Evolutionary conservation across 2,329 filamentous ascomycete genomes (phyloP).

Genomic region (Pseudocercospora pini-densiflorae): DNA sequence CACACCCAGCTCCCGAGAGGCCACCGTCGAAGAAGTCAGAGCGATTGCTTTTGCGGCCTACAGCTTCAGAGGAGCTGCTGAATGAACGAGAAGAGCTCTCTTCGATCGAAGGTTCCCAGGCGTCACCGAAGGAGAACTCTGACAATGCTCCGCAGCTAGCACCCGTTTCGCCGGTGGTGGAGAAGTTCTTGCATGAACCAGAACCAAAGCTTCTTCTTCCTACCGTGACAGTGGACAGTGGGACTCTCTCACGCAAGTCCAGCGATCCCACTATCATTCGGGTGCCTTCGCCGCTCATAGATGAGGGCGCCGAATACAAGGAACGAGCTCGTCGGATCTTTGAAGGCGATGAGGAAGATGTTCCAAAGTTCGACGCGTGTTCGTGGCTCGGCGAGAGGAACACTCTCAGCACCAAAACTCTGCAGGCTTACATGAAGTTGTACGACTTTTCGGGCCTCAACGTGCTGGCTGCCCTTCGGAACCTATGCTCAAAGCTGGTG

Average conservation of each 20-base stretch:
- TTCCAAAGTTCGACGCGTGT: conserved; percentile 78
- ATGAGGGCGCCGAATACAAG: conserved; percentile 64
- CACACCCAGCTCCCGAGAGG: conserved; percentile 23
- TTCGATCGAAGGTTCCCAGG: conserved; percentile 19
- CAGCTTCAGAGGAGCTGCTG: conserved; percentile 37
- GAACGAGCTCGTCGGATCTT: conserved; percentile 82
- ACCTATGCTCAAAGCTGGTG: conserved; percentile 79
- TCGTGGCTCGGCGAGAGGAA: conserved; percentile 81
- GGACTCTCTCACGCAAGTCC: conserved; percentile 44
- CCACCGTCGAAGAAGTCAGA: conserved; percentile 31
- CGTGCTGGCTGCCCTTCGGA: conserved; percentile 76
- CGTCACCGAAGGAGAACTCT: background rate
- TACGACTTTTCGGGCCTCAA: conserved; percentile 85
- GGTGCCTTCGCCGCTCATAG: conserved; percentile 28
- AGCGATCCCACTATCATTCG: conserved; percentile 32
- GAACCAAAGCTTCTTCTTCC: conserved; percentile 31
- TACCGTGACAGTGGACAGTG: conserved; percentile 54
- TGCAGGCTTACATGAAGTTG: conserved; percentile 85
- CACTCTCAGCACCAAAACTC: conserved; percentile 56
- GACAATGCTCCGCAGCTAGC: background rate
- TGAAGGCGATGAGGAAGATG: conserved; percentile 80
- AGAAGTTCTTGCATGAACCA: conserved; percentile 25
- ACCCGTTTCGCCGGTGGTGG: conserved; percentile 13
- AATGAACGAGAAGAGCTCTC: conserved; percentile 17
- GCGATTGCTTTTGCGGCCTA: conserved; percentile 39